Evolutionary conservation across 345 rosid genomes (phyloP), one percentile per base, ranked within the genome.

Genomic region (Hevea brasiliensis): DNA sequence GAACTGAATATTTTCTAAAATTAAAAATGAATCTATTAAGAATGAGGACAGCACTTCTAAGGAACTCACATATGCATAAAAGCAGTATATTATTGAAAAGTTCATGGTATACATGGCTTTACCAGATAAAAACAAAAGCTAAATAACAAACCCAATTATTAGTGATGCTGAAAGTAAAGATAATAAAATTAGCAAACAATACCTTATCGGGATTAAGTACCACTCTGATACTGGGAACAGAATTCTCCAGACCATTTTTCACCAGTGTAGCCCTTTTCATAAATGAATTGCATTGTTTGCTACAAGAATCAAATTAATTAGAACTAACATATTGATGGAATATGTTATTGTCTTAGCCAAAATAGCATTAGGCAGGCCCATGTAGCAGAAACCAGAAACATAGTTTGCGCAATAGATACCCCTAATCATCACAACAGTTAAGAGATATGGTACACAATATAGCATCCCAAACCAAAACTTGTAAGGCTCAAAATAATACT

Each of bases 221-320:
- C 70, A 95, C 94, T 0, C 3, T 81, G 75, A 89, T 77, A 8
- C 94, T 90, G 72, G 92, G 84, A 76, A 89, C 80, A 77, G 81
- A 89, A 54, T 70, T 80, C 85, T 88, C 87, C 68, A 92, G 63
- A 72, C 87, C 87, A 74, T 73, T 77, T 82, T 84, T 91, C 79
- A 92, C 97, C 68, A 81, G 79, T 41, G 76, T 48, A 24, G 98
- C 98, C 81, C 92, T 89, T 37, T 85, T 89, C 92, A 89, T 92
- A 84, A 95, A 95, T 40, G 88, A 79, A 61, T 76, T 87, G 87
- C 98, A 92, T 69, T 91, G 97, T 79, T 85, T 92, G 87, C 99
- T 92, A 73, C 54, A 51, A 72, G 66, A n/a, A 40, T 65, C 66
- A 42, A 18, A 55, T 10, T 20, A 68, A 44, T 50, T 56, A 54